Conservation (phyloP, 108 stramenopile species). For the Asterionellopsis glacialis region DNA sequence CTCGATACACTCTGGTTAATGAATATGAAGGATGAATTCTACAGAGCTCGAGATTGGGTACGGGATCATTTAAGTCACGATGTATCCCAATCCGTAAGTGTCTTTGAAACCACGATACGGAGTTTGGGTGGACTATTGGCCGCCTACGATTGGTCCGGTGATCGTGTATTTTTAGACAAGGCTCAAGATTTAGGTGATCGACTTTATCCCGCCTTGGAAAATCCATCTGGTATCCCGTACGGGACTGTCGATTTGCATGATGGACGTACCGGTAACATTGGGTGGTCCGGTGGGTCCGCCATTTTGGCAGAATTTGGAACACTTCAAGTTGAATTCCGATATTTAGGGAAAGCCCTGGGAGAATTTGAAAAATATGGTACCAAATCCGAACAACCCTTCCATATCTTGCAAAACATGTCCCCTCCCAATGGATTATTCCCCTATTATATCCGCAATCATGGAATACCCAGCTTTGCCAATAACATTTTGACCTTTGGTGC, state of each 20-base stretch:
- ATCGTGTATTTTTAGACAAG: slow-evolving; percentile 65
- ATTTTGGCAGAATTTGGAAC: slow-evolving; percentile 85
- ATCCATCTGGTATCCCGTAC: slow-evolving; percentile 57
- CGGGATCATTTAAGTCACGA: slow-evolving; percentile 51
- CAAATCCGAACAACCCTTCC: slow-evolving; percentile 66
- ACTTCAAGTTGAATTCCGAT: slow-evolving; percentile 89
- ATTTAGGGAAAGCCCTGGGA: slow-evolving; percentile 65
- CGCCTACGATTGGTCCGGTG: slow-evolving; percentile 83
- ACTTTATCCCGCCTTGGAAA: slow-evolving; percentile 56
- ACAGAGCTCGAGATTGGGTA: slow-evolving; percentile 85
- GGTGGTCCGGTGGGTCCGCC: slow-evolving; percentile 43
- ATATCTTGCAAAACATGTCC: slow-evolving; percentile 49
- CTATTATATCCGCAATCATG: slow-evolving; percentile 19
- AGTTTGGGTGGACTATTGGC: slow-evolving; percentile 90
- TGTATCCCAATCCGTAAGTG: slow-evolving; percentile 52
- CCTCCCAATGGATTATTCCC: slow-evolving; percentile 56
- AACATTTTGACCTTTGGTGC: slow-evolving; percentile 73
- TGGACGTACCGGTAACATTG: slow-evolving; percentile 32
- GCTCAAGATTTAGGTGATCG: slow-evolving; percentile 70
- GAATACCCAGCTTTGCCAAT: slow-evolving; percentile 41
- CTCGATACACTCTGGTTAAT: slow-evolving; percentile 96
- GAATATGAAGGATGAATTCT: slow-evolving; percentile 93
- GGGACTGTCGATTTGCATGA: slow-evolving; percentile 44
- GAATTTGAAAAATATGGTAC: slow-evolving; percentile 52
- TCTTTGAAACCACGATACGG: slow-evolving; percentile 98